Evolutionary conservation across 805 yeast genomes (phyloP).

Genomic region (Suhomyces prunicola): DNA sequence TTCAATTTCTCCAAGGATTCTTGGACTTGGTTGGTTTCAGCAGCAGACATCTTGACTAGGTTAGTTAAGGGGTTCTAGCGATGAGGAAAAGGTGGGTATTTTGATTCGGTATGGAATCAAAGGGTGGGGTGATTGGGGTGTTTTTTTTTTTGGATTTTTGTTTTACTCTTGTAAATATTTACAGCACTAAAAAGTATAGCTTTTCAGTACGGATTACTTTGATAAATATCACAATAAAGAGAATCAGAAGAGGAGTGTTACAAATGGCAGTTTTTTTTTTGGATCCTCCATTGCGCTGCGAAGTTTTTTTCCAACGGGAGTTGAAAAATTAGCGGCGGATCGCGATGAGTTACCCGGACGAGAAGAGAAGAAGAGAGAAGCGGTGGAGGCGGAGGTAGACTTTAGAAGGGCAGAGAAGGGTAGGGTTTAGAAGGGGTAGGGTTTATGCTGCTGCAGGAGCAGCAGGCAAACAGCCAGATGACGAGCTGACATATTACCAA

Average conservation of each 20-base stretch:
- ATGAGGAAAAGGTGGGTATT: background rate
- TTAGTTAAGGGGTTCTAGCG: background rate
- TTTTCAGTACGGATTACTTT: background rate
- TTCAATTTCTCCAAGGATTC: slow-evolving; percentile 48
- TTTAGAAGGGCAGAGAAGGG: too few relatives aligned
- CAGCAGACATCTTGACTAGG: slow-evolving; percentile 22
- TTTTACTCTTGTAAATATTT: background rate
- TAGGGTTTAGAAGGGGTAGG: too few relatives aligned
- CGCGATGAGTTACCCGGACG: background rate
- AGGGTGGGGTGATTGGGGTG: background rate
- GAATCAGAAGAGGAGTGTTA: background rate
- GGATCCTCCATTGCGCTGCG: background rate
- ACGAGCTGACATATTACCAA: too few relatives aligned
- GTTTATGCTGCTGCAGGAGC: too few relatives aligned
- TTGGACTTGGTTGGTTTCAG: slow-evolving; percentile 44
- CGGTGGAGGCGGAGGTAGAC: background rate
- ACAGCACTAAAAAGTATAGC: background rate
- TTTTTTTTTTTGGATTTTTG: slow-evolving; percentile 11
- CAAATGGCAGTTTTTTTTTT: background rate
- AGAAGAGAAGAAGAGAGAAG: background rate
- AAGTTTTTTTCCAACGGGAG: background rate
- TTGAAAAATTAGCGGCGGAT: background rate
- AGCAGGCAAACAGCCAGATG: too few relatives aligned
- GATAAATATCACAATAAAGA: background rate
- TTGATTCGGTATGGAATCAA: background rate